Evolutionary conservation across 2,329 filamentous ascomycete species (phyloP).

Genomic region (Monilinia fructicola): DNA sequence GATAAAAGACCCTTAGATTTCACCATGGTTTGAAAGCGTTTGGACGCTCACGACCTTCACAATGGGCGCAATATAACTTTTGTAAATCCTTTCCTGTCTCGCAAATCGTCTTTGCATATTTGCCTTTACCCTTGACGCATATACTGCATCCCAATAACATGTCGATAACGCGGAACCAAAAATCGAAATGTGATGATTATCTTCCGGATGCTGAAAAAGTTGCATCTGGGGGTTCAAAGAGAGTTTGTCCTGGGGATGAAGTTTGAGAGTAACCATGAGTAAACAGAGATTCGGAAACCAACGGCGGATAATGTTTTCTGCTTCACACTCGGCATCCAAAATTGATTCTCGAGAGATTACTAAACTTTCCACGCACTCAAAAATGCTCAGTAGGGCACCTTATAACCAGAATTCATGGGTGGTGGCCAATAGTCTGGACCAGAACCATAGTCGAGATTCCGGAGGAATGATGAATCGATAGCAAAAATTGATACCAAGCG

Average conservation of each 20-base stretch:
- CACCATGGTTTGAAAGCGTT: background rate
- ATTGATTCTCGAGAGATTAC: slow-evolving; percentile 14
- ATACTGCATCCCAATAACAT: slow-evolving; percentile 7
- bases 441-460: slow-evolving; percentile 7
- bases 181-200: background rate
- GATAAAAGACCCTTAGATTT: background rate
- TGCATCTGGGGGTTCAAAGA: background rate
- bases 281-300: slow-evolving; percentile 15
- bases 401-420: background rate
- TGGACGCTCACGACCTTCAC: background rate
- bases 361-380: slow-evolving; percentile 12
- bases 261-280: background rate
- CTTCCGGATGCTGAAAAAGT: slow-evolving; percentile 1
- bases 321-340: background rate
- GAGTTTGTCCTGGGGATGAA: background rate
- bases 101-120: slow-evolving; percentile 12
- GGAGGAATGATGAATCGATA: background rate
- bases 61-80: slow-evolving; percentile 4
- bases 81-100: slow-evolving; percentile 10
- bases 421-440: background rate
- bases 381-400: background rate
- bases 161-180: background rate
- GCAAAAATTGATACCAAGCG: background rate
- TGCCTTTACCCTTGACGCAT: background rate
- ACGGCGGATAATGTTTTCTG: slow-evolving; percentile 2